These are phyloP conservation scores for Ogataea chonburiensis DNA, from an alignment of 805 yeast genomes.

Conservation along the genomic window DNA sequence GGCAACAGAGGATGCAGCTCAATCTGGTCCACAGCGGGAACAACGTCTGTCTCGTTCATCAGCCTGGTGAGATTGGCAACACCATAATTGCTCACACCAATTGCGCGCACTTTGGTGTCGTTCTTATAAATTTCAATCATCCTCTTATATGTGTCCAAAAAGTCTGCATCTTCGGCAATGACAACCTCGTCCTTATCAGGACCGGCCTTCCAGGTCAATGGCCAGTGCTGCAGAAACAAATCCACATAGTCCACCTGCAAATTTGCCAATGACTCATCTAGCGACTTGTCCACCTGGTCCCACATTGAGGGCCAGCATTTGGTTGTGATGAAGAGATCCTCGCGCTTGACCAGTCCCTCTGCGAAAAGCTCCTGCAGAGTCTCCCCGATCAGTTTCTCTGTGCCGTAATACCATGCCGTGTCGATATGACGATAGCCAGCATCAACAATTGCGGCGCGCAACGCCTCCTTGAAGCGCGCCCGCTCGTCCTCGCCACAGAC, in stretches of 20 bases:
- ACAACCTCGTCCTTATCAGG: slow-evolving; percentile 40
- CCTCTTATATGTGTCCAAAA: slow-evolving; percentile 66
- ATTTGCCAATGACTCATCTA: slow-evolving; percentile 40
- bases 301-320: slow-evolving; percentile 58
- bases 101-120: slow-evolving; percentile 46
- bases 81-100: slow-evolving; percentile 60
- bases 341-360: slow-evolving; percentile 46
- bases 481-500: slow-evolving; percentile 17
- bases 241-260: slow-evolving; percentile 47
- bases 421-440: slow-evolving; percentile 51
- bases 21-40: slow-evolving; percentile 57
- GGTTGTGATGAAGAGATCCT: slow-evolving; percentile 67
- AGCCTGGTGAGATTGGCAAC: slow-evolving; percentile 39
- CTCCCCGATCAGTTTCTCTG: slow-evolving; percentile 43
- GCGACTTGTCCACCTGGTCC: slow-evolving; percentile 41
- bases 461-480: slow-evolving; percentile 19
- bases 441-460: slow-evolving; percentile 31
- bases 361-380: slow-evolving; percentile 47
- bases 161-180: slow-evolving; percentile 78
- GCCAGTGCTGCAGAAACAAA: slow-evolving; percentile 50
- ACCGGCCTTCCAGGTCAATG: slow-evolving; percentile 41
- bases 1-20: slow-evolving; percentile 49
- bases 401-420: slow-evolving; percentile 51
- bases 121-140: slow-evolving; percentile 68
- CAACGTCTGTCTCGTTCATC: slow-evolving; percentile 42